phyloP scores from a whole-genome alignment of 2,329 filamentous ascomycete species.

The Trichoderma arundinaceum region DNA sequence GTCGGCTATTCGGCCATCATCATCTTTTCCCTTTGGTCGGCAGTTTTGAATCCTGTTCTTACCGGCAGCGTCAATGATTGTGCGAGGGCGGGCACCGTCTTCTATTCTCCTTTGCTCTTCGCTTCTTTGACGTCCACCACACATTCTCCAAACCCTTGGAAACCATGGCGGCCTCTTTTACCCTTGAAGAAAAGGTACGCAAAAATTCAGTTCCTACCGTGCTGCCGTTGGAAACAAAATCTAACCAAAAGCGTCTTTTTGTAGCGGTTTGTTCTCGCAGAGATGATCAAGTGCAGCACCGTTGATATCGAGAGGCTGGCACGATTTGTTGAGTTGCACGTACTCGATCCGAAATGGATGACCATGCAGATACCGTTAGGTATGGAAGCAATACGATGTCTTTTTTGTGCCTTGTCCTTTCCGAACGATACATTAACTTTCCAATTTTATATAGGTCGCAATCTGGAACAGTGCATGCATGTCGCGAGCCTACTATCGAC shows the following conservation, averaged over 20 bases:
- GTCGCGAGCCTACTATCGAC: conserved; percentile 48
- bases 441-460: conserved; percentile 48
- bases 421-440: neutral
- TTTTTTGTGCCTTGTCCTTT: neutral
- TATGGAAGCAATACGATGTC: conserved; percentile 40
- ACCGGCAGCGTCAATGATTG: conserved; percentile 26
- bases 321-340: conserved; percentile 53
- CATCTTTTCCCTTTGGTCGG: neutral
- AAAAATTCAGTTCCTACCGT: neutral
- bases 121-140: conserved; percentile 14
- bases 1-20: neutral
- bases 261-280: conserved; percentile 63
- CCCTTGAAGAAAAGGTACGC: conserved; percentile 32
- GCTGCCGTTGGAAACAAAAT: neutral
- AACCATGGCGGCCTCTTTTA: conserved; percentile 29
- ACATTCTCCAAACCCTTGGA: neutral
- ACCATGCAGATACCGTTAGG: conserved; percentile 55
- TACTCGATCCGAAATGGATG: conserved; percentile 53
- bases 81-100: conserved; percentile 13
- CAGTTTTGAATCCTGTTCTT: neutral
- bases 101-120: conserved; percentile 11
- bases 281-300: conserved; percentile 63
- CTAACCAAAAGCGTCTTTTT: neutral
- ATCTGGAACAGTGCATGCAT: conserved; percentile 53
- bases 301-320: conserved; percentile 55